Conservation (phyloP, 768 basidiomycete genomes). For the Naematelia aurantialba region DNA sequence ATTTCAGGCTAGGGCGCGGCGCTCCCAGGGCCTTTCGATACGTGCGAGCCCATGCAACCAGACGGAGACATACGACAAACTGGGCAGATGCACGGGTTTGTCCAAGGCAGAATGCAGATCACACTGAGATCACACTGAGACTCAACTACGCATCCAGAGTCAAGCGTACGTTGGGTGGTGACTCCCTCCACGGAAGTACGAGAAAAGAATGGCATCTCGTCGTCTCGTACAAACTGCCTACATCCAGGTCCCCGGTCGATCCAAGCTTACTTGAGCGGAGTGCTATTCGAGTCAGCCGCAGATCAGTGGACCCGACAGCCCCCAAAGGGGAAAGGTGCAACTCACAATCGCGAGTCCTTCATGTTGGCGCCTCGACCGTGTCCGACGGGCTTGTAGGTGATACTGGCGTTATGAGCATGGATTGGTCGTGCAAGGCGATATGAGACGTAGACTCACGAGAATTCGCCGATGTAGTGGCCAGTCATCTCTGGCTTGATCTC, state of each 20-base stretch:
- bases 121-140: no score
- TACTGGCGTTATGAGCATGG: slow-evolving; percentile 51
- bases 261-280: neutral
- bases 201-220: slow-evolving; percentile 7
- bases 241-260: neutral
- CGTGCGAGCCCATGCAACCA: slow-evolving; percentile 2
- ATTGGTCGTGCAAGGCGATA: slow-evolving; percentile 56
- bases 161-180: no score
- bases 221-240: neutral
- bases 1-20: no score
- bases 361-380: slow-evolving; percentile 99
- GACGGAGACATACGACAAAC: neutral
- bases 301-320: no score
- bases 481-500: slow-evolving; percentile 99
- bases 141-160: no score
- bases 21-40: no score
- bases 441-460: slow-evolving; percentile 41
- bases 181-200: no score
- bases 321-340: slow-evolving; percentile 64
- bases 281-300: no score
- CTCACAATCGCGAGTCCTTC: slow-evolving; percentile 53
- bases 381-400: slow-evolving; percentile 97
- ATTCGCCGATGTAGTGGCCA: slow-evolving; percentile 96
- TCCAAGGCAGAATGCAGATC: no score
- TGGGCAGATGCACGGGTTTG: no score